These are phyloP conservation scores for Cicer judaicum DNA, from an alignment of 306 rosid genomes.

Conservation along the genomic window DNA sequence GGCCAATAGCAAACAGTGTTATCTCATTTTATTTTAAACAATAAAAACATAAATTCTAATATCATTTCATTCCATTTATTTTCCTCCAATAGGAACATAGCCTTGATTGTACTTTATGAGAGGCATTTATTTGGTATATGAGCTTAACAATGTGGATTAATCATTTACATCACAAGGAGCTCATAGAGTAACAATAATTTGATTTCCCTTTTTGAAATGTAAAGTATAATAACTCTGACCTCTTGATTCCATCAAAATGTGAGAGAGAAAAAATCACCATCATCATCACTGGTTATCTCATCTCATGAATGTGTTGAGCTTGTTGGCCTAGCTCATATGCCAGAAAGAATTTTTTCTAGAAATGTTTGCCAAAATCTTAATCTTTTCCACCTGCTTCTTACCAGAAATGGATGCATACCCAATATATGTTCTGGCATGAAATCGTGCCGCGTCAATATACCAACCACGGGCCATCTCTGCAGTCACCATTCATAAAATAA, in stretches of 20 bases:
- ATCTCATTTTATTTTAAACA: neutral
- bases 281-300: neutral
- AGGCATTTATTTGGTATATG: slow-evolving; percentile 1
- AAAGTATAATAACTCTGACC: slow-evolving; percentile 8
- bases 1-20: too few species aligned
- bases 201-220: neutral
- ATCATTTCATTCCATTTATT: neutral
- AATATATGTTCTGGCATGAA: slow-evolving; percentile 87
- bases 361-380: slow-evolving; percentile 58
- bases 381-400: slow-evolving; percentile 72
- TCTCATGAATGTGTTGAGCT: slow-evolving; percentile 4
- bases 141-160: slow-evolving; percentile 19
- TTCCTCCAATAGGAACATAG: neutral
- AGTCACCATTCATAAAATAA: slow-evolving; percentile 41
- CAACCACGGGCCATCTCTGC: slow-evolving; percentile 87
- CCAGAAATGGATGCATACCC: slow-evolving; percentile 74
- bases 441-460: slow-evolving; percentile 88
- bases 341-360: slow-evolving; percentile 28
- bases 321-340: slow-evolving; percentile 34
- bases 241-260: slow-evolving; percentile 23
- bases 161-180: slow-evolving; percentile 2
- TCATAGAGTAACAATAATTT: neutral
- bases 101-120: neutral
- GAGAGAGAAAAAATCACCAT: neutral
- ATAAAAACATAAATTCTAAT: neutral